Percentiles rank a stretch among this genome's conserved stretches.
Conservation (phyloP, 495 filamentous ascomycete species). For the Tuber aestivum region DNA sequence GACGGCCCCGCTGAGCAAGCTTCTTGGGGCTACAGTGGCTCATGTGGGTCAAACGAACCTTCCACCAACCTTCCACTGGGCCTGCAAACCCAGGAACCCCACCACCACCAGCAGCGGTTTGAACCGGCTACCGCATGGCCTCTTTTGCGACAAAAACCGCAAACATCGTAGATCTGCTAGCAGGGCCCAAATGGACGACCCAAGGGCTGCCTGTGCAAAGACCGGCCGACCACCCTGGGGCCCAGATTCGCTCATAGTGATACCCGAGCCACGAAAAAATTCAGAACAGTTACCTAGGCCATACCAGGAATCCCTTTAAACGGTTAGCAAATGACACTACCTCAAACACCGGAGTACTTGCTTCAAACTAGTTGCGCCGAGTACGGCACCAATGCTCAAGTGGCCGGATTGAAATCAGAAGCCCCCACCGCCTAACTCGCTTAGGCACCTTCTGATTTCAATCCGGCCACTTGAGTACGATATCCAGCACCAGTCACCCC, state of each 20-base stretch:
- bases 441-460: too few relatives aligned
- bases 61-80: not conserved
- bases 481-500: not conserved
- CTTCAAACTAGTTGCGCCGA: not conserved
- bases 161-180: not conserved
- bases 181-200: not conserved
- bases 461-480: too few relatives aligned
- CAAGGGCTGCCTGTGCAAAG: not conserved
- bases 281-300: not conserved
- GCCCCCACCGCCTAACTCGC: too few relatives aligned
- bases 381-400: not conserved
- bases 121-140: not conserved
- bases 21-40: not conserved
- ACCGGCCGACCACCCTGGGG: not conserved
- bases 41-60: not conserved
- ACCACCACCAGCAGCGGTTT: not conserved
- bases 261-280: not conserved
- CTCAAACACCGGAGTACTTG: not conserved
- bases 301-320: not conserved
- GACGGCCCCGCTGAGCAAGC: not conserved
- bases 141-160: not conserved
- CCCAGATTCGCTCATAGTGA: not conserved
- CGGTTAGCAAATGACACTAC: not conserved
- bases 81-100: not conserved
- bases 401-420: too few relatives aligned